phyloP scores from a whole-genome alignment of 2,329 filamentous ascomycete genomes.

The Epichloe festucae region DNA sequence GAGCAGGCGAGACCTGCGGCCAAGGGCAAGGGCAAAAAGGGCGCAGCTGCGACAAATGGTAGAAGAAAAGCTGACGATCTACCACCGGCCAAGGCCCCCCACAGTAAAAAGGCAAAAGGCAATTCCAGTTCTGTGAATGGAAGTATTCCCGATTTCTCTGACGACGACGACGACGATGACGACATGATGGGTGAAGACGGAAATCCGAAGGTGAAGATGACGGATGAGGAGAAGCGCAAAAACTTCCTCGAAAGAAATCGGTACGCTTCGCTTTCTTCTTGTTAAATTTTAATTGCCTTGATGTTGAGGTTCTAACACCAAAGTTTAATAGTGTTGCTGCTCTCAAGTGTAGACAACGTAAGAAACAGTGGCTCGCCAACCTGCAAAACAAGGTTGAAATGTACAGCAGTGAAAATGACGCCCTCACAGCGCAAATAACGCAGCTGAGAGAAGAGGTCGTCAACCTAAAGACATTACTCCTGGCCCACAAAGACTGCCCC shows the following conservation, averaged over 20 bases:
- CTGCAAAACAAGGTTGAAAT: constrained; percentile 90
- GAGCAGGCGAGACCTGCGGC: constrained; percentile 53
- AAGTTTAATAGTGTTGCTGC: constrained; percentile 62
- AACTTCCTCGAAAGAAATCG: constrained; percentile 95
- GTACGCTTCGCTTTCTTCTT: constrained; percentile 36
- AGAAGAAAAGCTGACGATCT: constrained; percentile 67
- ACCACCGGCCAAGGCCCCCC: constrained; percentile 45
- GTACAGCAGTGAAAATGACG: constrained; percentile 84
- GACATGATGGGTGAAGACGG: constrained; percentile 40
- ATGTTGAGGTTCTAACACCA: constrained; percentile 2
- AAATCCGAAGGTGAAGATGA: constrained; percentile 68
- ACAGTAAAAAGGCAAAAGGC: constrained; percentile 57
- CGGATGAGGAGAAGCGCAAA: constrained; percentile 94
- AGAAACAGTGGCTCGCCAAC: constrained; percentile 97
- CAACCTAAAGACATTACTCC: constrained; percentile 79
- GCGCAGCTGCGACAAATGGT: constrained; percentile 42
- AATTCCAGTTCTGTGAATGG: constrained; percentile 15
- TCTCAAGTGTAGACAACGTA: constrained; percentile 90
- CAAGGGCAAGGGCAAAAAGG: constrained; percentile 60
- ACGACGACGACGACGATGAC: constrained; percentile 36
- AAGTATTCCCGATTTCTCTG: constrained; percentile 34
- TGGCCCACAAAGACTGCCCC: constrained; percentile 93
- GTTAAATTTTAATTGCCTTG: neutral
- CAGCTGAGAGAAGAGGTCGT: constrained; percentile 85
- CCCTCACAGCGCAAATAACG: constrained; percentile 68